Percentiles rank a stretch among this genome's conserved stretches.
These are phyloP conservation scores for Naganishia onofrii DNA, from an alignment of 768 basidiomycete genomes.

Conservation along the genomic window DNA sequence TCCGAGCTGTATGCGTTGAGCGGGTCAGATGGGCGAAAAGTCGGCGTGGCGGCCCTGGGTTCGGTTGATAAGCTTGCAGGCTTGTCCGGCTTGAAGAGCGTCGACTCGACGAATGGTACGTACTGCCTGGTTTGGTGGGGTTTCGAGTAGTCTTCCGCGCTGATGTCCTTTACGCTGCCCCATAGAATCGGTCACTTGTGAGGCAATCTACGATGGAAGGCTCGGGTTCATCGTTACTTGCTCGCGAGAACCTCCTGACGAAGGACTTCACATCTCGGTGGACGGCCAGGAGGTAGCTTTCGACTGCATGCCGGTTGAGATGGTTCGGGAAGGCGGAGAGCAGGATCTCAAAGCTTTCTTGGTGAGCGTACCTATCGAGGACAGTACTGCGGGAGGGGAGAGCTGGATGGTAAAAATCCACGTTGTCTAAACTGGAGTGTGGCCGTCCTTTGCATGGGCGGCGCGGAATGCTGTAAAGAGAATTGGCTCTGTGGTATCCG, in stretches of 20 bases:
- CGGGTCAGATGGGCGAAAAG: not conserved
- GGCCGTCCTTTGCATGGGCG: not conserved
- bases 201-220: not conserved
- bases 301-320: not conserved
- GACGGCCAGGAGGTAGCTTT: not conserved
- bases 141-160: not conserved
- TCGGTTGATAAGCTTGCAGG: conserved; percentile 9
- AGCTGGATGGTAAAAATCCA: not conserved
- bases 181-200: not conserved
- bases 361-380: not conserved
- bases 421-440: not conserved
- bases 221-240: not conserved
- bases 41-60: not conserved
- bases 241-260: not conserved
- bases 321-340: not conserved
- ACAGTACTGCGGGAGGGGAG: not conserved
- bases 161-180: not conserved
- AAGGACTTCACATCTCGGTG: not conserved
- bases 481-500: no score
- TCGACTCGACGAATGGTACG: not conserved
- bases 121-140: no score
- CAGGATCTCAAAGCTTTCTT: not conserved
- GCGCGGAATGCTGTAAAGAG: no score
- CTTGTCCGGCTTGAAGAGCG: not conserved
- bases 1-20: not conserved